These are phyloP conservation scores for Phytophthora foliorum DNA, from an alignment of 352 stramenopile genomes.

Conservation along the genomic window DNA sequence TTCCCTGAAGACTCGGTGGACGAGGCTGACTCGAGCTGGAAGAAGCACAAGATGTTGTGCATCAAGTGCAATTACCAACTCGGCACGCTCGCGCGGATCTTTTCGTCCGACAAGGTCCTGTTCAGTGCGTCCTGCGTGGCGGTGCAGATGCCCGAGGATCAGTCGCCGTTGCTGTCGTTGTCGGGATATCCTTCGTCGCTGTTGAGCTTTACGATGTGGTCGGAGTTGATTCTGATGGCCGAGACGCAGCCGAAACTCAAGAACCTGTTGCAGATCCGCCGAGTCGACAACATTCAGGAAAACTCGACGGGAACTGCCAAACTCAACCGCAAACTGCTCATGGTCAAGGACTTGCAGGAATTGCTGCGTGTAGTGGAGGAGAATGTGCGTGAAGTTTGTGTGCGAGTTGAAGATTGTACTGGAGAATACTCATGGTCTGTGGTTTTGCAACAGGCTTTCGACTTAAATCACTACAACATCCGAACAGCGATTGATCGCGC, in stretches of 20 bases:
- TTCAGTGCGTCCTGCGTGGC: constrained; percentile 75
- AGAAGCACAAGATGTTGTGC: constrained; percentile 76
- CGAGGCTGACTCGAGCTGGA: constrained; percentile 50
- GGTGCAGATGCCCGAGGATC: constrained; percentile 76
- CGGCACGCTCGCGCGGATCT: constrained; percentile 68
- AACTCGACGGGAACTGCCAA: constrained; percentile 54
- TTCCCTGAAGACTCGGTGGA: constrained; percentile 53
- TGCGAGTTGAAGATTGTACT: constrained; percentile 1
- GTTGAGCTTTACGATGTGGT: constrained; percentile 81
- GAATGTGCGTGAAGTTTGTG: constrained; percentile 45
- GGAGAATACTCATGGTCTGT: constrained; percentile 4
- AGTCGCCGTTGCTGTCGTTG: constrained; percentile 76
- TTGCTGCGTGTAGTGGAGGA: constrained; percentile 71
- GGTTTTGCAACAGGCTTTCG: constrained; percentile 35
- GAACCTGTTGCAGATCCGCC: constrained; percentile 67
- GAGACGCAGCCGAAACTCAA: constrained; percentile 78
- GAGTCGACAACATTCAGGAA: constrained; percentile 72
- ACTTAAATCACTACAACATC: constrained; percentile 77
- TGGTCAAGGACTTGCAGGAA: constrained; percentile 68
- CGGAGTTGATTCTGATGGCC: constrained; percentile 80
- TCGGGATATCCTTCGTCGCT: constrained; percentile 82
- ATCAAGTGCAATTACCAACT: constrained; percentile 72
- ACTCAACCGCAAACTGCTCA: constrained; percentile 72
- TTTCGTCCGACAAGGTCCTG: constrained; percentile 75
- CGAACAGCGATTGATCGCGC: constrained; percentile 66